Percentiles rank a stretch among this genome's conserved stretches.
These are phyloP conservation scores for Pythium grandisporangium DNA, from an alignment of 352 stramenopile genomes.

Conservation along the genomic window DNA sequence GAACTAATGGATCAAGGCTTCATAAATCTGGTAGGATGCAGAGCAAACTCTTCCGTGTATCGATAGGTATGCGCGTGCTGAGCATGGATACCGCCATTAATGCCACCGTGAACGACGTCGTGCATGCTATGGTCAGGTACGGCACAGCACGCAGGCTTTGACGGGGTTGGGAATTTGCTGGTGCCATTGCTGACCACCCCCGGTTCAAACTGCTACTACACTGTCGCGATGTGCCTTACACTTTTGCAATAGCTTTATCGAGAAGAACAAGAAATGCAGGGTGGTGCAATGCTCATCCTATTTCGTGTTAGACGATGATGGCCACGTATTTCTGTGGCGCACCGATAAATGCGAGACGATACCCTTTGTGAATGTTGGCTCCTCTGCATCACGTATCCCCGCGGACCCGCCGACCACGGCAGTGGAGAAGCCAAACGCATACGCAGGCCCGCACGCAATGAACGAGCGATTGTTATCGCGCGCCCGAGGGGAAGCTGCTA, in stretches of 20 bases:
- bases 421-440: conserved; percentile 3
- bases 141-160: background rate
- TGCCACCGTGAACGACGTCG: conserved; percentile 22
- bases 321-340: conserved; percentile 40
- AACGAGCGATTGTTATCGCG: conserved; percentile 51
- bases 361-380: conserved; percentile 3
- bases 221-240: background rate
- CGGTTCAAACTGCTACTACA: background rate
- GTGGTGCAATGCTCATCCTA: conserved; percentile 43
- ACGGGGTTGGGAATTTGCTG: background rate
- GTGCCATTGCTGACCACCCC: background rate
- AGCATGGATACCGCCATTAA: conserved; percentile 68
- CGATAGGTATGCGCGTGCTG: conserved; percentile 42
- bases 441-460: conserved; percentile 49
- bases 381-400: conserved; percentile 4
- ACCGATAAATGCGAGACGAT: conserved; percentile 51
- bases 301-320: conserved; percentile 48
- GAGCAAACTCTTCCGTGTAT: conserved; percentile 55
- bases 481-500: conserved; percentile 36
- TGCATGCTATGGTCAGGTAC: conserved; percentile 33
- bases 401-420: too few relatives aligned
- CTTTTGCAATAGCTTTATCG: conserved; percentile 23
- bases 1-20: conserved; percentile 25
- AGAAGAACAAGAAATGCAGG: conserved; percentile 58
- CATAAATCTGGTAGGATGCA: conserved; percentile 50